Evolutionary conservation across 2,329 filamentous ascomycete genomes (phyloP).

Genomic region (Penicillium glabrum): DNA sequence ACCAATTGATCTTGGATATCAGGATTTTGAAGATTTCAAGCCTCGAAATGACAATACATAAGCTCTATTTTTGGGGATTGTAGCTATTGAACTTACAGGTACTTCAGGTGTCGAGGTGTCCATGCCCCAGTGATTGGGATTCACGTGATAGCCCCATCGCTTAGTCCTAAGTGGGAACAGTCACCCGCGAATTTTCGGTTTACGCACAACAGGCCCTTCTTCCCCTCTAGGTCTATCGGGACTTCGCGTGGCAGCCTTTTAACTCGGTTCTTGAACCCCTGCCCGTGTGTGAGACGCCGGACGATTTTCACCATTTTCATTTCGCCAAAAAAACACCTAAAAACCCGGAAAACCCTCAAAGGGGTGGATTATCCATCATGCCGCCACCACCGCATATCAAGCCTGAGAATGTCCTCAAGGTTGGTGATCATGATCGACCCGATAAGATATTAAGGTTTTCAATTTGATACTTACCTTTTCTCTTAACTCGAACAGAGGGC

Average conservation of each 20-base stretch:
- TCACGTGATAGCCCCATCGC: conserved; percentile 35
- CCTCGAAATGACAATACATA: no score
- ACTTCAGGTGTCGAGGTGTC: background rate
- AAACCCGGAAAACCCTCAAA: conserved; percentile 17
- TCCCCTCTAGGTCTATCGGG: conserved; percentile 27
- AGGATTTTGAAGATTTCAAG: no score
- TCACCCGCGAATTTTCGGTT: conserved; percentile 31
- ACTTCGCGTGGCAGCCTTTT: conserved; percentile 39
- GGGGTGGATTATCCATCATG: conserved; percentile 57
- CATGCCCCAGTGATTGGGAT: background rate
- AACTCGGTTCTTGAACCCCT: conserved; percentile 29
- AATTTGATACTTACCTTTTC: conserved; percentile 14
- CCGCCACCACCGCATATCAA: conserved; percentile 96
- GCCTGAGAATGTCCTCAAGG: conserved; percentile 97
- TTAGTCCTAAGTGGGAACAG: conserved; percentile 37
- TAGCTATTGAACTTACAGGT: background rate
- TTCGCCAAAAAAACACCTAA: conserved; percentile 11
- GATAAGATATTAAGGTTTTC: background rate
- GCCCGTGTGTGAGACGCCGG: conserved; percentile 29
- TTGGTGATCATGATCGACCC: conserved; percentile 33
- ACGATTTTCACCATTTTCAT: conserved; percentile 4
- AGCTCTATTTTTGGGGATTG: background rate
- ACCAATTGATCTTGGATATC: background rate
- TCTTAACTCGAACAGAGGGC: conserved; percentile 61
- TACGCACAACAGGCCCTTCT: conserved; percentile 35